Percentiles rank a stretch among this genome's conserved stretches.
Conservation (phyloP, 257 asterid genomes). For the Fraxinus americana region DNA sequence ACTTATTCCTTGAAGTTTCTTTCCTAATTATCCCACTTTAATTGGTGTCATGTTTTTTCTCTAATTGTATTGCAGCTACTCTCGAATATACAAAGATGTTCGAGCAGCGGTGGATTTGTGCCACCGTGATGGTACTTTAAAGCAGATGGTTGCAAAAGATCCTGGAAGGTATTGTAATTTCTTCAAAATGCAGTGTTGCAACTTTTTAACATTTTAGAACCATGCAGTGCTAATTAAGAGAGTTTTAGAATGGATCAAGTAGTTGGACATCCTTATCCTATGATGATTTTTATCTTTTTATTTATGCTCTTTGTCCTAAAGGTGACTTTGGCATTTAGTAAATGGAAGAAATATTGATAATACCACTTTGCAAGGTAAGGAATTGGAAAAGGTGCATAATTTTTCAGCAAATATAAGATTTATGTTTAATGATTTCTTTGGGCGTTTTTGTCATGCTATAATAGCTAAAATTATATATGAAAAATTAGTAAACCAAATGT, state of each 20-base stretch:
- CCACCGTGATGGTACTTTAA: conserved; percentile 99
- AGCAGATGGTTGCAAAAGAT: conserved; percentile 94
- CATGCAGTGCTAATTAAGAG: background rate
- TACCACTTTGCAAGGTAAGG: background rate
- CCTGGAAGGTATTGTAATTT: conserved; percentile 65
- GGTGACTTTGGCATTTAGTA: background rate
- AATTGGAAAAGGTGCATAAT: background rate
- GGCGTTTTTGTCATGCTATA: background rate
- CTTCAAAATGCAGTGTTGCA: conserved; percentile 15
- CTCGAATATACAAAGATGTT: conserved; percentile 40
- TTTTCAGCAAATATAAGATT: background rate
- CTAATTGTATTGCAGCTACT: conserved; percentile 57
- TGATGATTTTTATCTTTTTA: background rate
- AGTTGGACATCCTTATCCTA: background rate
- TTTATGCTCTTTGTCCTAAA: background rate
- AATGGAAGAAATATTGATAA: background rate
- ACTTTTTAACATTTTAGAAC: conserved; percentile 3
- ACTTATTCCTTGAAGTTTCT: conserved; percentile 9
- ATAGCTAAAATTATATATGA: background rate
- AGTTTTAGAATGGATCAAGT: background rate
- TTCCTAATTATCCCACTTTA: conserved; percentile 8
- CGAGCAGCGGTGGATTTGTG: conserved; percentile 95
- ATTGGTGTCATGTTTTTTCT: conserved; percentile 29
- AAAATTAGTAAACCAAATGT: background rate
- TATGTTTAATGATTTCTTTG: background rate